Evolutionary conservation across 129 eudicot species (phyloP), one percentile per base, ranked within the genome.

Genomic region (Flaveria sonorensis): DNA sequence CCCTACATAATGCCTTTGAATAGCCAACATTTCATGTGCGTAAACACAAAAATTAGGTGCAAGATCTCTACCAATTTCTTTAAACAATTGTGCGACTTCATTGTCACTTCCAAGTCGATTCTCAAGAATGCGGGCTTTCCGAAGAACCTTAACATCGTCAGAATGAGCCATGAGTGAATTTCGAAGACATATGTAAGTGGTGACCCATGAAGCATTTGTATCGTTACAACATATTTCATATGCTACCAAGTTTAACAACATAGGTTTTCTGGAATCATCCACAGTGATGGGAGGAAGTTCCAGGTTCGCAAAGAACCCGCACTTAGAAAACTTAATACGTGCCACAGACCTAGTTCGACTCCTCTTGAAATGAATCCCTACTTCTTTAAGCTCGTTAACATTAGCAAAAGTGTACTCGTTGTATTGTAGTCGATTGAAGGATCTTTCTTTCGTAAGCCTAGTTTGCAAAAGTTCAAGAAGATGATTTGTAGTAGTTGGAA

Each of bases 211-310:
- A 11, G 74, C 80, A 3, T 39, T 47, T 16, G 72, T 36, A 60
- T 43, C 42, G 7, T 81, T 24, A 0, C 74, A 73, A 18, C 89
- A 78, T 74, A 59, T 75, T 45, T 85, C 89, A 13, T 73, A 85
- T 4, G 89, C 89, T 7, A 71, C 46, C 78, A 85, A 20, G 76
- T 85, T 85, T n/a, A 74, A 48, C 48, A 85, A 68, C 52, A 74
- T 42, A 0, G 80, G 61, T 43, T 50, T 77, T 4, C 79, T 81
- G 23, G 80, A 18, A 46, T 75, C 85, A n/a, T 77, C 80, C 2
- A 84, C 40, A 10, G 57, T 69, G 26, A 81, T 66, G 2, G 71
- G 55, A n/a, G 82, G 85, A 46, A 84, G 70, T 55, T 57, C 59
- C 2, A 84, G n/a, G 16, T 36, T 59, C 4, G 79, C 84, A 24